Base-by-base conservation (phyloP, 2,329 filamentous ascomycete species). In the Colletotrichum viniferum region DNA sequence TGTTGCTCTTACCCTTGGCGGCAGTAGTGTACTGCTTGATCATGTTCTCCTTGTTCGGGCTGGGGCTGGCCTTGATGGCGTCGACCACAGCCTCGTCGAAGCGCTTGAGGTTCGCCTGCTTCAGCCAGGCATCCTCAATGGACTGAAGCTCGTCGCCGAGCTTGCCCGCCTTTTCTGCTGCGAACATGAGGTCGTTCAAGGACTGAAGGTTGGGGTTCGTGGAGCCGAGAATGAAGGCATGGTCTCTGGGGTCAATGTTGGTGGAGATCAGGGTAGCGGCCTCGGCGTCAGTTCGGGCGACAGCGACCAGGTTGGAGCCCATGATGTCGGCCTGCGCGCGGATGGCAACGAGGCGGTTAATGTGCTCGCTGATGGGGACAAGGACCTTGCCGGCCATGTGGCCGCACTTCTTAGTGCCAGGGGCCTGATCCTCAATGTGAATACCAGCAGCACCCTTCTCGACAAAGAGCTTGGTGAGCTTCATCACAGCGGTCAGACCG, bases 371-470 rank as follows among this genome's bases (percentile, higher is more conserved):
- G 83, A 98, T 97, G 66, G 97, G 97, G 68, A 99, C 97, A 76
- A 99, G 90, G 58, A 98, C 97, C 88, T 98, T 98, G 82, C 97
- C 97, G 79, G 97, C 97, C 97, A 98, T 98, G 88, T 98, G 97
- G 78, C 97, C 97, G 85, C 97, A 99, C 91, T 99, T 99, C 92
- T 99, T 99, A 65, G 97, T 98, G 70, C 97, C 97, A 4, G 97
- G 96, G 5, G 97, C 96, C 87, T 98, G 97, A 84, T 99, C 97
- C 87, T 99, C 97, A 80, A 99, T 98, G 87, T 99, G 97, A 82
- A 99, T 98, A 79, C 97, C 97, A 56, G 97, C 97, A 61, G 97
- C 97, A 80, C 97, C 97, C 86, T 96, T 96, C 89, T 99, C 97
- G 78, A 98, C 88, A 85, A 99, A 98, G 73, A 98, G 92, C 90